These are phyloP conservation scores for Eucalyptus guilfoylei DNA, from an alignment of 345 rosid genomes.

Conservation along the genomic window DNA sequence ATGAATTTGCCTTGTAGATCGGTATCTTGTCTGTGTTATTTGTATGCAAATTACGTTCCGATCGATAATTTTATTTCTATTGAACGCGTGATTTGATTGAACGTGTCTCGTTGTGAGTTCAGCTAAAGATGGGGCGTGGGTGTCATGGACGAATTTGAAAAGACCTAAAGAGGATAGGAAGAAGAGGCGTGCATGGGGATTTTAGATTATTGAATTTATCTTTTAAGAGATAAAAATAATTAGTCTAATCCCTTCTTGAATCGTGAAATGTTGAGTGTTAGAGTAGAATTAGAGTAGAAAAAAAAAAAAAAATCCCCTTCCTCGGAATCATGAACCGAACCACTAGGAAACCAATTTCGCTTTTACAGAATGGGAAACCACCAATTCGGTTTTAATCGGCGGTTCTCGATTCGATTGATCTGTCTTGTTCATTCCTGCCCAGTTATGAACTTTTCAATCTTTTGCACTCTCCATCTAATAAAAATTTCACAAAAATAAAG, in stretches of 20 bases:
- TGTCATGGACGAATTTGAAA: neutral
- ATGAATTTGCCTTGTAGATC: neutral
- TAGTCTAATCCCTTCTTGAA: accelerated
- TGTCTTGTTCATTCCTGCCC: accelerated
- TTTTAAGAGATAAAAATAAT: too few relatives aligned
- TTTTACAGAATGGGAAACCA: neutral
- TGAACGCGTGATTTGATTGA: neutral
- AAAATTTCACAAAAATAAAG: neutral
- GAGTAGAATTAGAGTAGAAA: too few relatives aligned
- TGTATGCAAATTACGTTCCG: too few relatives aligned
- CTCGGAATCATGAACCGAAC: accelerated
- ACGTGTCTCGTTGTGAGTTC: neutral
- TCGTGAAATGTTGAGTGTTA: too few relatives aligned
- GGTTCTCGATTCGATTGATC: accelerated
- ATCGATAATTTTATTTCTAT: neutral
- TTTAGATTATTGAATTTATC: too few relatives aligned
- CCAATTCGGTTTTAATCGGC: accelerated
- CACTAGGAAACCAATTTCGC: accelerated
- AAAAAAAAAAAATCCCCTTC: too few relatives aligned
- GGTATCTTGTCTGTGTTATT: neutral
- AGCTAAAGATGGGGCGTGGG: neutral
- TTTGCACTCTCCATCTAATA: neutral
- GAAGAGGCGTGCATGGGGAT: neutral
- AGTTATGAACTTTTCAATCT: neutral
- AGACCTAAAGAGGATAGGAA: neutral